A percentile compares a stretch with the other conserved stretches of the same genome.
Evolutionary conservation across 768 basidiomycete genomes (phyloP).

Genomic region (Suillus subluteus): DNA sequence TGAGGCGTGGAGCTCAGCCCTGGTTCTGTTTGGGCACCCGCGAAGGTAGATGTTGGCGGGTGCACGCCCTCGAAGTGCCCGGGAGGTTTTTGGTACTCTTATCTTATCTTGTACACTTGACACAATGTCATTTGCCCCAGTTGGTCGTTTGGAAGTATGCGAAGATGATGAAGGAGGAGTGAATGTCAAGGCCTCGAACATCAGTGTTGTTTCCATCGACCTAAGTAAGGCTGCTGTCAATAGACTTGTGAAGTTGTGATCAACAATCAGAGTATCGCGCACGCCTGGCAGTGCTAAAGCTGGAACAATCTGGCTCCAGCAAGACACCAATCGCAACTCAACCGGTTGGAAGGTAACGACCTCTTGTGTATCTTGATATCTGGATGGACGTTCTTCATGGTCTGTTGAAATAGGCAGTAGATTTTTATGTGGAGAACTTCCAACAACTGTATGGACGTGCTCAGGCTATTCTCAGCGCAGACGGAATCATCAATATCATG

Average conservation of each 20-base stretch:
- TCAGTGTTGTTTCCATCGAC: constrained; percentile 28
- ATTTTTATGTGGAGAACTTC: not conserved
- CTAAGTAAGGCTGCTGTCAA: not conserved
- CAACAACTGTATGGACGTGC: constrained; percentile 51
- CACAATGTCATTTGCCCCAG: not conserved
- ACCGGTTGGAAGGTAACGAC: not conserved
- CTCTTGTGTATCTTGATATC: not conserved
- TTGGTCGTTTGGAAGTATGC: constrained; percentile 11
- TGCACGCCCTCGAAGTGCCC: constrained; percentile 46
- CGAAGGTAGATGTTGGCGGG: too few species aligned
- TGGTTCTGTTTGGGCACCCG: too few species aligned
- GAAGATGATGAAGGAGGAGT: constrained; percentile 11
- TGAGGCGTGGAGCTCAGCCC: too few species aligned
- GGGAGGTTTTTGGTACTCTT: constrained; percentile 65
- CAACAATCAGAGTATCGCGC: constrained; percentile 16
- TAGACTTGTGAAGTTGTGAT: constrained; percentile 17
- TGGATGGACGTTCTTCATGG: not conserved
- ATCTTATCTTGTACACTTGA: not conserved
- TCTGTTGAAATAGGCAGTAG: not conserved
- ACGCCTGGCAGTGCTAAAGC: not conserved
- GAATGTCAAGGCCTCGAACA: constrained; percentile 29
- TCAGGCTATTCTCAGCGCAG: constrained; percentile 62
- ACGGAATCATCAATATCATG: constrained; percentile 59
- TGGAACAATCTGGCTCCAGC: constrained; percentile 18
- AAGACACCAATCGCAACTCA: constrained; percentile 3